Conservation (phyloP, 495 filamentous ascomycete genomes). For the Penicillium robsamsonii region DNA sequence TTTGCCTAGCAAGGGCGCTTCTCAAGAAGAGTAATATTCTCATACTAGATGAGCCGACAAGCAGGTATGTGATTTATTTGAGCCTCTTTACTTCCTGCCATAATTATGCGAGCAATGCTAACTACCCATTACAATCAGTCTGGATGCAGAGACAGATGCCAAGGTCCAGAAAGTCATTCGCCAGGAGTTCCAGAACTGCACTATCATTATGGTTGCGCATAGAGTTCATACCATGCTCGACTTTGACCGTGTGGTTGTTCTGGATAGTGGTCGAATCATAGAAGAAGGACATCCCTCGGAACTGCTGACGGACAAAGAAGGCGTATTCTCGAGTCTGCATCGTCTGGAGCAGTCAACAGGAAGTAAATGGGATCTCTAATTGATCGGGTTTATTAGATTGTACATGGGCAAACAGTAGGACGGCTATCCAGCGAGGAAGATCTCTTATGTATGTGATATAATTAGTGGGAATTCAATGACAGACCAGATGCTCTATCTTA, state of each 20-base stretch:
- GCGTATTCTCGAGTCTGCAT: background rate
- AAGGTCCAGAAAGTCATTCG: conserved; percentile 85
- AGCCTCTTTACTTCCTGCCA: background rate
- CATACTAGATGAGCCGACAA: conserved; percentile 47
- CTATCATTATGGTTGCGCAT: conserved; percentile 85
- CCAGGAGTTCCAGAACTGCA: conserved; percentile 63
- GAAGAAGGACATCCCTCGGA: conserved; percentile 40
- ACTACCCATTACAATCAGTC: conserved; percentile 54
- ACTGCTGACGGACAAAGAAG: background rate
- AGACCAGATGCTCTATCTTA: too few species aligned
- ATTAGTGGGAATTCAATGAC: too few species aligned
- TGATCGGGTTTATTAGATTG: too few species aligned
- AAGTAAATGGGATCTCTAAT: background rate
- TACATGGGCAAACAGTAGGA: too few species aligned
- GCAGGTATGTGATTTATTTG: conserved; percentile 32
- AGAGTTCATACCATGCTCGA: conserved; percentile 81
- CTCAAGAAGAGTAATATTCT: conserved; percentile 42
- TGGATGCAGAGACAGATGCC: conserved; percentile 81
- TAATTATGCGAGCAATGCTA: background rate
- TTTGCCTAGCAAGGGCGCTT: conserved; percentile 56
- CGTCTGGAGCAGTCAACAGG: background rate
- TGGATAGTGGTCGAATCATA: conserved; percentile 72
- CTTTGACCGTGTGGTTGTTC: conserved; percentile 83
- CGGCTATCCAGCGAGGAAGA: too few species aligned
- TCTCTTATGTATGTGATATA: too few species aligned